Conservation (phyloP, 345 rosid genomes). For the Excoecaria agallocha region DNA sequence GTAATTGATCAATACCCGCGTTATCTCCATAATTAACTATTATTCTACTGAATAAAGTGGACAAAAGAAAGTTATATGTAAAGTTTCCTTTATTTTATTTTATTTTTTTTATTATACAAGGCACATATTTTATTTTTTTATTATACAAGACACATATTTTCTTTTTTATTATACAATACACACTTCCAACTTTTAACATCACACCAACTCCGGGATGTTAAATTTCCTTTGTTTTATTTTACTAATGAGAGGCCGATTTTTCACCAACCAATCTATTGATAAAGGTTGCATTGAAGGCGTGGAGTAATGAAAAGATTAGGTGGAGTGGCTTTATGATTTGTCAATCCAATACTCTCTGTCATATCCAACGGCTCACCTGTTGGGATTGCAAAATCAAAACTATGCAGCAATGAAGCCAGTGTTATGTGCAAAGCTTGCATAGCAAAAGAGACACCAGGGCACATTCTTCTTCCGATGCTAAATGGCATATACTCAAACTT, state of each 20-base stretch:
- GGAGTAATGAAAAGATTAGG: constrained; percentile 5
- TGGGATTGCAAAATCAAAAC: constrained; percentile 1
- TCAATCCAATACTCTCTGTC: constrained; percentile 18
- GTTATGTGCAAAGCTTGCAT: constrained; percentile 1
- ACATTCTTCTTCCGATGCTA: constrained; percentile 21
- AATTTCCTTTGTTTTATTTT: too few species aligned
- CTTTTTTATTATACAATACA: too few species aligned
- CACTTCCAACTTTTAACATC: too few species aligned
- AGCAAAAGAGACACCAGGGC: constrained; percentile 18
- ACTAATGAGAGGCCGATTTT: too few species aligned
- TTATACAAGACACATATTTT: too few species aligned
- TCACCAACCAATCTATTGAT: not conserved
- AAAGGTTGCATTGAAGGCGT: not conserved
- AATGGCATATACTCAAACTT: constrained; percentile 12
- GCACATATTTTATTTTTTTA: too few species aligned
- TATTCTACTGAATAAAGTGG: too few species aligned
- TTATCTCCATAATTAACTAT: too few species aligned
- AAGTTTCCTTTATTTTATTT: too few species aligned
- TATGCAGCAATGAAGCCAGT: constrained; percentile 6
- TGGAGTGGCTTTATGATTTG: constrained; percentile 7
- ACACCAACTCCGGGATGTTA: too few species aligned
- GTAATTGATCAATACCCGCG: not conserved
- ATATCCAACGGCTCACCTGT: not conserved
- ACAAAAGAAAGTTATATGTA: too few species aligned
- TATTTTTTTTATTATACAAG: too few species aligned